Percentiles rank a stretch among this genome's conserved stretches.
Evolutionary conservation across 345 rosid genomes (phyloP).

Genomic region (Camelina sativa): DNA sequence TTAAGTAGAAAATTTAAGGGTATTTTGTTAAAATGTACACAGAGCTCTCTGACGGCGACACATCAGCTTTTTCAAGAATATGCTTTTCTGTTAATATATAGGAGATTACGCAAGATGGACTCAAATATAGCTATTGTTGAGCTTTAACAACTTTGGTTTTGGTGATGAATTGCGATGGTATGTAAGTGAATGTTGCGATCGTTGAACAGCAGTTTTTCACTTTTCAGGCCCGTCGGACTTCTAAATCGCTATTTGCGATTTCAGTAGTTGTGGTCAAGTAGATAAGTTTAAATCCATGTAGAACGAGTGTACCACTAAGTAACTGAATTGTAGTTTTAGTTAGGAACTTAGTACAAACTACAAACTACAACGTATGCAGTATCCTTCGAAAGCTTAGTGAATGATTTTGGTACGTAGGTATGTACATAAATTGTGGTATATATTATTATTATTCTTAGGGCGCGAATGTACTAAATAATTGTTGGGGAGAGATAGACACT

Average conservation of each 20-base stretch:
- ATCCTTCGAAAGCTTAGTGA: neutral
- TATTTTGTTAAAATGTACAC: too few relatives aligned
- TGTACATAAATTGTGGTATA: neutral
- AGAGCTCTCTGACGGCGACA: too few relatives aligned
- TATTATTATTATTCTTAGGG: neutral
- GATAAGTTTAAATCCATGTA: neutral
- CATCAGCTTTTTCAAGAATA: too few relatives aligned
- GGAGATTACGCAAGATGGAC: neutral
- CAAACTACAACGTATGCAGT: neutral
- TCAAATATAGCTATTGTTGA: neutral
- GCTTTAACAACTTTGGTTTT: neutral
- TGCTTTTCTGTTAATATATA: too few relatives aligned
- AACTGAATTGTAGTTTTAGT: neutral
- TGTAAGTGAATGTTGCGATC: neutral
- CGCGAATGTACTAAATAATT: neutral
- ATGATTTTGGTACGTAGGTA: neutral
- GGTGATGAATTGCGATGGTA: neutral
- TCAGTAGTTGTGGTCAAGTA: neutral
- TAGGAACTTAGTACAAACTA: neutral
- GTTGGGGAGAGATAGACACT: conserved; percentile 14
- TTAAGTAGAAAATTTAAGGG: too few relatives aligned
- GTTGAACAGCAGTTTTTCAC: neutral
- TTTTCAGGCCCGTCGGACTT: neutral
- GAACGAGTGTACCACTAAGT: neutral
- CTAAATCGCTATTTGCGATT: neutral